phyloP scores from a whole-genome alignment of 495 filamentous ascomycete genomes.

The Ascodesmis nigricans region DNA sequence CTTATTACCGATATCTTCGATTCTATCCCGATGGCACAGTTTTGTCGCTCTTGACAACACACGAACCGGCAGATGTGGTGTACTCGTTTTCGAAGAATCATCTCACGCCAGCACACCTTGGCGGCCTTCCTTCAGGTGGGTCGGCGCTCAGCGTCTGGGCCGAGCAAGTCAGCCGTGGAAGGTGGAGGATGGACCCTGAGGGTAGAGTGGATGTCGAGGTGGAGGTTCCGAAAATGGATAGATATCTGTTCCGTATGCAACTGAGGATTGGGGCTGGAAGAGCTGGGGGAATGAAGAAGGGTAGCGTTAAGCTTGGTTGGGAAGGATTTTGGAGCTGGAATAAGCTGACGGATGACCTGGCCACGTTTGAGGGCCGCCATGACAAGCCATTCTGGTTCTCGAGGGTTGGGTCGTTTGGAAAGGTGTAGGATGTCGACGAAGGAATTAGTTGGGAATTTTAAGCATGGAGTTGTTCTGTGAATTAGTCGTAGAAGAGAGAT shows the following conservation, averaged over 20 bases:
- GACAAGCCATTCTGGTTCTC: constrained; percentile 75
- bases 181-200: constrained; percentile 28
- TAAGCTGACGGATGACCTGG: constrained; percentile 71
- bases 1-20: constrained; percentile 88
- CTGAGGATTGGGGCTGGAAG: constrained; percentile 30
- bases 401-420: constrained; percentile 33
- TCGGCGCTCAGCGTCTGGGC: constrained; percentile 26
- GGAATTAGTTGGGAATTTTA: too few species aligned
- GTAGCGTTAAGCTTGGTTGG: constrained; percentile 72
- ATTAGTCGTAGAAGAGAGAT: too few species aligned
- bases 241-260: constrained; percentile 65
- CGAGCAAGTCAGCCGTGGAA: constrained; percentile 17
- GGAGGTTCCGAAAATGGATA: constrained; percentile 40
- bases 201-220: constrained; percentile 68
- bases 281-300: constrained; percentile 25
- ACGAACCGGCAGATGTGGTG: constrained; percentile 67
- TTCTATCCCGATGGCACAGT: constrained; percentile 79
- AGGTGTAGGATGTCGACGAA: too few species aligned
- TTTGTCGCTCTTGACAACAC: constrained; percentile 53
- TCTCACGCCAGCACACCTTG: constrained; percentile 9
- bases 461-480: too few species aligned
- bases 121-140: constrained; percentile 21
- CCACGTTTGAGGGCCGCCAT: constrained; percentile 50
- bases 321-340: constrained; percentile 86
- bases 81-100: constrained; percentile 35